Evolutionary conservation across 192 early-diverging fungal genomes (phyloP), one percentile per base, ranked within the genome.

Genomic region (Entrophospora sp.): DNA sequence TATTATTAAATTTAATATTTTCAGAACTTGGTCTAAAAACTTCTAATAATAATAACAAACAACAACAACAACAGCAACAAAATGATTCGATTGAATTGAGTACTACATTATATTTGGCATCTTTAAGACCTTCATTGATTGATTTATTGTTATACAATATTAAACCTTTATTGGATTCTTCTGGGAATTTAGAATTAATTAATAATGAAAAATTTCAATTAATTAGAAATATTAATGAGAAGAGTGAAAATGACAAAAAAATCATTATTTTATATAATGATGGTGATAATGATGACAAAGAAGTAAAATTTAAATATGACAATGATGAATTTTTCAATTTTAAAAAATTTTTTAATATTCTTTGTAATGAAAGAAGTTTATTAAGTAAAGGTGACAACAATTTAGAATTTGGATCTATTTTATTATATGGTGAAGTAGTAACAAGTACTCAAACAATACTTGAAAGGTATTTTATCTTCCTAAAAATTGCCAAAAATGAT

Each of bases 361-460:
- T 91, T 60, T 61, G 63, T 14, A 68, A 77, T 31, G 61, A 67
- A 8, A 73, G 82, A 67, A 67, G 73, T 63, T 9, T 31, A 18
- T 7, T n/a, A 51, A 13, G 68, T 44, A 71, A 65, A 25, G 66
- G 67, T 28, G 69, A 49, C 46, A 28, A 60, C 24, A 71, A 68
- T 51, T 74, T 74, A 44, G 66, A 57, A 13, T 85, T 88, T 38
- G 96, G 96, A 20, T 84, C 84, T 20, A 77, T 69, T 38, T 59
- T 99, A 1, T 64, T 96, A 69, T 96, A 91, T 70, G 83, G 85
- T 1, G 77, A 90, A 49, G 85, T 89, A 0, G 79, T 91, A 1
- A 79, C 79, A 7, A 94, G 92, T 13, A 99, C 96, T 1, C 96
- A 99, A 74, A 96, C 95, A 8, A 79, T 96, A 32, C 70, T 99